Conservation (phyloP, 176 grass and related monocot species). For the Carex parvula region DNA sequence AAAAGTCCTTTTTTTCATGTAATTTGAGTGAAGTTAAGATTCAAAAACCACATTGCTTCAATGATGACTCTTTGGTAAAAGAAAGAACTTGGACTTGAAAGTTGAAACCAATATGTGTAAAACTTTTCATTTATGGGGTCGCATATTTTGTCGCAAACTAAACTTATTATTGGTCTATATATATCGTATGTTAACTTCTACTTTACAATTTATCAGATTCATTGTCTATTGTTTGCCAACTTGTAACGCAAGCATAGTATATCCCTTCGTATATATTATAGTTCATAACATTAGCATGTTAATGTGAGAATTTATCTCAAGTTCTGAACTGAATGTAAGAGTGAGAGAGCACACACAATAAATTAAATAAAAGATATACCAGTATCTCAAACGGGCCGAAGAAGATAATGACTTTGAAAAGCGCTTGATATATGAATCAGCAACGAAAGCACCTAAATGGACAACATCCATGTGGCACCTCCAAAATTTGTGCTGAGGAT, state of each 20-base stretch:
- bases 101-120: too few species aligned
- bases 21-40: not conserved
- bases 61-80: too few species aligned
- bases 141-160: too few species aligned
- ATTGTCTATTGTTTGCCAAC: too few species aligned
- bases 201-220: too few species aligned
- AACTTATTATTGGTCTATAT: too few species aligned
- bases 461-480: slow-evolving; percentile 1
- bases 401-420: slow-evolving; percentile 22
- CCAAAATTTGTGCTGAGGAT: slow-evolving; percentile 17
- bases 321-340: not conserved
- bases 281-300: not conserved
- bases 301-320: not conserved
- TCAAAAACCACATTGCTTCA: not conserved
- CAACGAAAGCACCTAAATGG: slow-evolving; percentile 8
- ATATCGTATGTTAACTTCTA: too few species aligned
- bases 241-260: slow-evolving; percentile 39
- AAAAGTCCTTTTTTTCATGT: not conserved
- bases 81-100: too few species aligned
- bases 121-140: too few species aligned
- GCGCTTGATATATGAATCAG: slow-evolving; percentile 21
- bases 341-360: not conserved
- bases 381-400: slow-evolving; percentile 8
- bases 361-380: not conserved
- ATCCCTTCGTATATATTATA: slow-evolving; percentile 22